Evolutionary conservation across 176 grass and related monocot species (phyloP).

Genomic region (Secale cereale): DNA sequence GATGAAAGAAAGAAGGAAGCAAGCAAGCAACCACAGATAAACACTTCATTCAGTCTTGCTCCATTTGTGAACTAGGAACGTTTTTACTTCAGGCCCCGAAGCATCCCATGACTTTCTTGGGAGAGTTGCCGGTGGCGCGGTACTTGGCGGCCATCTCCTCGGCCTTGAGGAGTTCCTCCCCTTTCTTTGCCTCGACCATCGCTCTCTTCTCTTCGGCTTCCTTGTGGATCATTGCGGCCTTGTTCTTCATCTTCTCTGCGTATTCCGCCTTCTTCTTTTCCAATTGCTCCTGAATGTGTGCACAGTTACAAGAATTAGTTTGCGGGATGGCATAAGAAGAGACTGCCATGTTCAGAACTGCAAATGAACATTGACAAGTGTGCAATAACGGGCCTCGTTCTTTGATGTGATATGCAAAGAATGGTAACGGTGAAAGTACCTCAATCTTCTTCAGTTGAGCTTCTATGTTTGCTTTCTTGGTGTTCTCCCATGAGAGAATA

Average conservation of each 20-base stretch:
- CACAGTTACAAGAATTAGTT: constrained; percentile 8
- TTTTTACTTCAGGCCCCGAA: constrained; percentile 55
- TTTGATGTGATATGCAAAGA: background rate
- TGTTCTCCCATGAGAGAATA: constrained; percentile 87
- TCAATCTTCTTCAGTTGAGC: constrained; percentile 79
- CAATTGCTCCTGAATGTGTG: constrained; percentile 63
- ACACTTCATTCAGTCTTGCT: background rate
- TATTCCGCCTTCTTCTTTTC: constrained; percentile 96
- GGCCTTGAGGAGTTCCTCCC: constrained; percentile 75
- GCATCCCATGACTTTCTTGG: constrained; percentile 89
- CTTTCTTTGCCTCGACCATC: constrained; percentile 56
- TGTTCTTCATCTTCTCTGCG: constrained; percentile 94
- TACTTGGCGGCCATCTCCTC: constrained; percentile 86
- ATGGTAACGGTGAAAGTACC: constrained; percentile 35
- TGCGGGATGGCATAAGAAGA: background rate
- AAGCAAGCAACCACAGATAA: constrained; percentile 15
- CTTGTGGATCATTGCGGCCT: constrained; percentile 71
- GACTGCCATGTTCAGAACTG: background rate
- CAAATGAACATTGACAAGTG: background rate
- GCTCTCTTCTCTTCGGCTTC: constrained; percentile 90
- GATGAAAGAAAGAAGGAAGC: background rate
- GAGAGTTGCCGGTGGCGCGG: constrained; percentile 65
- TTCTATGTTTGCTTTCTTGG: constrained; percentile 80
- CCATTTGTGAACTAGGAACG: background rate
- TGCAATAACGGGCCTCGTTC: background rate